Evolutionary conservation across 192 early-diverging fungal species (phyloP), one percentile per base, ranked within the genome.

Genomic region (Gigaspora rosea): DNA sequence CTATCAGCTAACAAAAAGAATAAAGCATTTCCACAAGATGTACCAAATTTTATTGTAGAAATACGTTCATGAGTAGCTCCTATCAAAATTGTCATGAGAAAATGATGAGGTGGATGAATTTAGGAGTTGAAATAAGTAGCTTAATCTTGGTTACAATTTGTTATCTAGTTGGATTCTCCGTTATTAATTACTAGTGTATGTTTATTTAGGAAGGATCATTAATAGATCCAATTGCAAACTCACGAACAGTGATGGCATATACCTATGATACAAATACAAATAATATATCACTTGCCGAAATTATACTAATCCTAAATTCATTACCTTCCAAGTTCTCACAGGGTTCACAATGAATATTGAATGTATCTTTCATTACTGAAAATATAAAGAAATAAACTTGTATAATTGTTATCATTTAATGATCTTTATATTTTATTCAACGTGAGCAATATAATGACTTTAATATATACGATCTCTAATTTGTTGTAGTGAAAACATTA

Each of bases 21-120:
- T 10, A n/a, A 62, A 62, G 59, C 59, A 33, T 62, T 62, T 62
- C 59, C 59, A 33, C 59, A n/a, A 18, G 59, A 10, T 62, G 7
- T 18, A 62, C 59, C 59, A 62, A 62, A 62, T 33, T 62, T 62
- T 18, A 33, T 62, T 62, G 59, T 62, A 33, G 59, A 62, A 62
- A 10, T 62, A 18, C 59, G 59, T 18, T 62, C 59, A 62, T 7
- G 18, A 50, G 49, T n/a, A 62, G 59, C 18, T n/a, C 18, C 5
- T 62, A 6, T 62, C 59, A 7, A 62, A 33, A 8, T 62, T 62
- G 59, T 18, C 59, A 62, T 62, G 18, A 18, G 59, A 62, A 62
- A 62, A 27, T 62, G 59, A 10, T 62, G 59, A 6, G 59, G 8
- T 62, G 59, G 59, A 62, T 62, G 18, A 18, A 33, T 33, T 6